These are phyloP conservation scores for Fusarium drepaniforme DNA, from an alignment of 2,329 filamentous ascomycete species.

Conservation along the genomic window DNA sequence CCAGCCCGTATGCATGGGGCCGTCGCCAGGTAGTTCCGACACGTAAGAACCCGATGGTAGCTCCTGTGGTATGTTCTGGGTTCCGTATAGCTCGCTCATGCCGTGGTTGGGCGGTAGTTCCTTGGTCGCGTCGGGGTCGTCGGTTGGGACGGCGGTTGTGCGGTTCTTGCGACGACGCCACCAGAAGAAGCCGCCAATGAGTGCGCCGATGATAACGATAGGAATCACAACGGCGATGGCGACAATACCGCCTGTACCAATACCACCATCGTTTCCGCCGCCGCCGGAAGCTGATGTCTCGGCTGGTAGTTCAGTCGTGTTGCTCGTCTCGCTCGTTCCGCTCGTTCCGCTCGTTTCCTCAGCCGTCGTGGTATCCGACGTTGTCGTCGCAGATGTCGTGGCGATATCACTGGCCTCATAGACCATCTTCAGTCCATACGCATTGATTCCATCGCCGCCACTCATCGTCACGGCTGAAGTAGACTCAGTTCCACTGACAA, in stretches of 20 bases:
- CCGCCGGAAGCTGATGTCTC: neutral
- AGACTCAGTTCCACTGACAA: slow-evolving; percentile 37
- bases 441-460: slow-evolving; percentile 46
- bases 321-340: neutral
- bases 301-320: neutral
- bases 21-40: slow-evolving; percentile 26
- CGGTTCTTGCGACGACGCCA: slow-evolving; percentile 42
- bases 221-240: slow-evolving; percentile 50
- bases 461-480: slow-evolving; percentile 37
- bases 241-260: slow-evolving; percentile 40
- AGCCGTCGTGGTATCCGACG: slow-evolving; percentile 5
- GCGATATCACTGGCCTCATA: slow-evolving; percentile 47
- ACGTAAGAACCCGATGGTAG: neutral
- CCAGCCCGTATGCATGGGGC: neutral
- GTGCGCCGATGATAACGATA: slow-evolving; percentile 40
- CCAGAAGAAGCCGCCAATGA: slow-evolving; percentile 44
- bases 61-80: slow-evolving; percentile 15
- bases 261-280: slow-evolving; percentile 6
- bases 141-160: neutral
- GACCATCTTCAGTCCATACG: slow-evolving; percentile 52
- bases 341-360: neutral
- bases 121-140: slow-evolving; percentile 7
- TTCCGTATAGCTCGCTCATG: slow-evolving; percentile 23
- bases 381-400: slow-evolving; percentile 16
- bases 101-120: slow-evolving; percentile 14